These are phyloP conservation scores for Azolla pinnata DNA, from an alignment of 75 land plant species.

Conservation along the genomic window DNA sequence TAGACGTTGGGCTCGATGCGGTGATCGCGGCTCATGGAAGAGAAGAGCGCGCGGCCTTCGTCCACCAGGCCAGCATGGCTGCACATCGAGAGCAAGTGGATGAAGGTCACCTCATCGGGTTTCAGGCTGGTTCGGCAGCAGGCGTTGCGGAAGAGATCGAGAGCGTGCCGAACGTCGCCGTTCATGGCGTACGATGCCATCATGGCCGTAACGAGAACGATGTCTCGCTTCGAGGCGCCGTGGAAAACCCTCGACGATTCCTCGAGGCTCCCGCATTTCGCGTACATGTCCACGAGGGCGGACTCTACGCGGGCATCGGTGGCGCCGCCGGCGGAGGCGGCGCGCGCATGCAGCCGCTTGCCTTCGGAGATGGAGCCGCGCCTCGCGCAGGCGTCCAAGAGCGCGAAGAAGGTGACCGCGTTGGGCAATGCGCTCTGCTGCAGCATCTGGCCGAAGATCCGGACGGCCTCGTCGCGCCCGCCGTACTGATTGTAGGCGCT, in stretches of 20 bases:
- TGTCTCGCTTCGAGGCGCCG: background rate
- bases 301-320: background rate
- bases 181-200: background rate
- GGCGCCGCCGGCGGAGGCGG: background rate
- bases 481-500: slow-evolving; percentile 1
- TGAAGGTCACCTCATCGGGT: slow-evolving; percentile 4
- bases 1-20: background rate
- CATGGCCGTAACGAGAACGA: background rate
- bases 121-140: background rate
- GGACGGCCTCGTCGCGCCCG: background rate
- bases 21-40: background rate
- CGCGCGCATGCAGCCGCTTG: background rate
- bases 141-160: background rate
- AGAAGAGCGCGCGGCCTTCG: slow-evolving; percentile 10
- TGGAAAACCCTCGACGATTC: slow-evolving; percentile 1
- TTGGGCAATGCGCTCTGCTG: slow-evolving; percentile 1
- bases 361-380: background rate
- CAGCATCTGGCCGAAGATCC: slow-evolving; percentile 5
- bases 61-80: slow-evolving; percentile 19
- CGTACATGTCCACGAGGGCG: slow-evolving; percentile 6
- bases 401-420: background rate
- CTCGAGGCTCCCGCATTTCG: slow-evolving; percentile 8
- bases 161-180: slow-evolving; percentile 5
- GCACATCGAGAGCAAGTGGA: slow-evolving; percentile 10
- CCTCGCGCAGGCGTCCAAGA: slow-evolving; percentile 1